Percentiles rank a stretch among this genome's conserved stretches.
phyloP scores from a whole-genome alignment of 2,329 filamentous ascomycete species.

The Colletotrichum sp. region DNA sequence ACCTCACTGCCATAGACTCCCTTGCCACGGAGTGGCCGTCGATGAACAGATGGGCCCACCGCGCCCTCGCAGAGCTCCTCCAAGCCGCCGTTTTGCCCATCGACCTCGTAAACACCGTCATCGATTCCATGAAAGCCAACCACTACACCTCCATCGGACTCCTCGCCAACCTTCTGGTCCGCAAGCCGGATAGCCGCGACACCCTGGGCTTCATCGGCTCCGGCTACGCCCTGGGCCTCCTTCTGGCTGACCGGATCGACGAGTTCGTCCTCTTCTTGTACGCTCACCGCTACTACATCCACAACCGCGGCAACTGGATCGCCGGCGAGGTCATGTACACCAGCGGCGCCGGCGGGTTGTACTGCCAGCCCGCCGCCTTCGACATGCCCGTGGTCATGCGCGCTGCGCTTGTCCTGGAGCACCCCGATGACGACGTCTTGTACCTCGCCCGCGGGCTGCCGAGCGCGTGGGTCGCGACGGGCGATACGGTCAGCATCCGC shows the following conservation, averaged over 20 bases:
- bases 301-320: background rate
- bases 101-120: background rate
- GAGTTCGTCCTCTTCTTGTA: background rate
- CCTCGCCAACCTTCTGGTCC: background rate
- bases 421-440: background rate
- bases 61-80: no score
- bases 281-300: background rate
- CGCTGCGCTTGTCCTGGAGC: background rate
- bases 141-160: accelerated
- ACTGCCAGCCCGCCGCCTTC: background rate
- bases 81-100: background rate
- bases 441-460: background rate
- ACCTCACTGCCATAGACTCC: background rate
- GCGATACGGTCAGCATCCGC: background rate
- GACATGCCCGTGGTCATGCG: background rate
- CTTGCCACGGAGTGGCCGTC: background rate
- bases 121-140: background rate
- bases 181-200: background rate
- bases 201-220: background rate
- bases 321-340: background rate
- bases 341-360: background rate
- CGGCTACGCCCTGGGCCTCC: background rate
- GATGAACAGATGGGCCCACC: background rate
- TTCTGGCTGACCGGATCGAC: background rate
- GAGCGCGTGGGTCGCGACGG: background rate